phyloP scores from a whole-genome alignment of 768 basidiomycete species.

The Vararia minispora region DNA sequence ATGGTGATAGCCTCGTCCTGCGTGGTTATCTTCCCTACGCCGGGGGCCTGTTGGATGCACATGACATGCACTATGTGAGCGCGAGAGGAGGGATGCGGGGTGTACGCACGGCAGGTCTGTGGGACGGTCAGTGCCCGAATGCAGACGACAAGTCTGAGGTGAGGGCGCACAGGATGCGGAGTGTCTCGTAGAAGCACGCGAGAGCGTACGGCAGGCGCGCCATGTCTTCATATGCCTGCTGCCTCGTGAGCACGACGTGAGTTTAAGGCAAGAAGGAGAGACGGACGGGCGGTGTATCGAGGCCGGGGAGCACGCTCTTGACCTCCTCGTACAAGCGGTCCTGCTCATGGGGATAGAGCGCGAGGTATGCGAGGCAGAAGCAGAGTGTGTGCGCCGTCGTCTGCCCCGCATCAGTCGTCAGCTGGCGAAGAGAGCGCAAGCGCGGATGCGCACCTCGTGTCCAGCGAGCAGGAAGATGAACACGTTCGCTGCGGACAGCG shows the following conservation, averaged over 20 bases:
- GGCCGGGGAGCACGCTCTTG: constrained; percentile 17
- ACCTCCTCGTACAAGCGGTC: constrained; percentile 25
- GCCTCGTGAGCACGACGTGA: not conserved
- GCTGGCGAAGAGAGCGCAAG: not conserved
- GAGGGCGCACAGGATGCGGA: constrained; percentile 19
- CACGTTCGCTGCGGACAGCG: constrained; percentile 20
- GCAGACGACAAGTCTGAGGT: not conserved
- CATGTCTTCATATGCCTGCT: constrained; percentile 22
- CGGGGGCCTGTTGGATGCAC: constrained; percentile 10
- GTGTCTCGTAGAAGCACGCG: constrained; percentile 23
- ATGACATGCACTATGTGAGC: not conserved
- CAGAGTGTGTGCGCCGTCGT: constrained; percentile 24
- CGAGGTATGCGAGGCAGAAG: constrained; percentile 25
- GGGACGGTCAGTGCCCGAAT: no score
- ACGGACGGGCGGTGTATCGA: constrained; percentile 18
- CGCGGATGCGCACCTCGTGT: constrained; percentile 32
- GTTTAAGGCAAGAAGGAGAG: not conserved
- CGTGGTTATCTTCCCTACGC: constrained; percentile 17
- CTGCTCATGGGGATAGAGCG: constrained; percentile 30
- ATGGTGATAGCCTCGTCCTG: constrained; percentile 17
- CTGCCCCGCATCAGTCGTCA: constrained; percentile 9
- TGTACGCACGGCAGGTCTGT: no score
- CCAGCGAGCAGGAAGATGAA: constrained; percentile 45
- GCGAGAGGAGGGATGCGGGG: not conserved
- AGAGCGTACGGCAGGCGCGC: constrained; percentile 14